Evolutionary conservation across 257 asterid species (phyloP), one percentile per base, ranked within the genome.

Genomic region (Anisodus acutangulus): DNA sequence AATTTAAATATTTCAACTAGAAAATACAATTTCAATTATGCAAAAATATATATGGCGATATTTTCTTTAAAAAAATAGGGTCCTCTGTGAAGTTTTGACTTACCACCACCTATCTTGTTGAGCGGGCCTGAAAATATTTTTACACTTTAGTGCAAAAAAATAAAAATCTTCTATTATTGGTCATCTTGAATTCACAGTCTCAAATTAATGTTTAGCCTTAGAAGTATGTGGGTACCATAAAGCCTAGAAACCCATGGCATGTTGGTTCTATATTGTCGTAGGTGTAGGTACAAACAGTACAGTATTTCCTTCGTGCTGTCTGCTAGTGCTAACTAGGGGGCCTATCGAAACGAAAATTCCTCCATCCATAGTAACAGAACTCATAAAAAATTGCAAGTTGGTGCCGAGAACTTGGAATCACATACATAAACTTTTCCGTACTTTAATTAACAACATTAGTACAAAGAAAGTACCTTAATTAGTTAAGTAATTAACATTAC

Each of bases 241-340:
- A 39, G 78, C 31, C 78, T 69, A 69, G 78, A 69, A 69, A 26
- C 26, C 47, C 47, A 76, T 26, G 63, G 81, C 16, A 76, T 76
- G 81, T 26, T 26, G 63, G 26, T 51, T 53, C 26, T 53, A 26
- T 51, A 49, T 76, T 51, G n/a, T 15, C 81, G 13, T 51, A 76
- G 81, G 81, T 54, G 26, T 35, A 51, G 26, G 81, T 76, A 76
- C 64, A 8, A 76, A 76, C 49, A 51, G 81, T 76, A 76, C 81
- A 51, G 4, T 51, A 22, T 49, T 76, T 51, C 12, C 26, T 53
- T 22, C 63, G 62, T 53, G 51, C 63, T 76, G 81, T 53, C 64
- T 76, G 26, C 64, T 51, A 26, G 13, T 16, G 17, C 66, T 22
- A 5, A 76, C 26, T 49, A 74, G 62, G 12, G 12, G 15, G 4